Evolutionary conservation across 768 basidiomycete genomes (phyloP), one percentile per base, ranked within the genome.

Genomic region (Strobilomyces dryophilus): DNA sequence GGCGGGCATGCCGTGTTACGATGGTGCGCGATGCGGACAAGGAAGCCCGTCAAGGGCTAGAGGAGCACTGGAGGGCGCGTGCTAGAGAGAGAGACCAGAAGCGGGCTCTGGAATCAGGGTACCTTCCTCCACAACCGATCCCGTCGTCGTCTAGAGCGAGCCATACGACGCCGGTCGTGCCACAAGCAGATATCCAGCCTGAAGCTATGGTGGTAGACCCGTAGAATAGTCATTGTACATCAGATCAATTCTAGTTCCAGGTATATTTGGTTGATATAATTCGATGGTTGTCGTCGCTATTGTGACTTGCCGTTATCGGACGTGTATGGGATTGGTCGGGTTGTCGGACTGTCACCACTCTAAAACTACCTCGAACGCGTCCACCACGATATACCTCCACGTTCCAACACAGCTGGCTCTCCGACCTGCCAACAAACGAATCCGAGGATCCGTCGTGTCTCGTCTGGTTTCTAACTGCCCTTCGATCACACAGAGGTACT

Each of bases 1-100:
- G 82, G 74, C 82, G 80, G 66, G 60, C 71, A 14, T 71, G 66
- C 31, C 74, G 89, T 12, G 53, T 71, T 47, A 61, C 58, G 48
- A 89, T 88, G 85, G 59, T 90, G 35, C 74, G 76, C 54, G 85
- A 85, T 49, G 85, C 84, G 21, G 82, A 83, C 52, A 66, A 57
- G 45, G 74, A 75, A 42, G 83, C 82, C 4, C 59, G 72, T 21
- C 55, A 53, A 17, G 75, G 74, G 46, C 52, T 86, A 50, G 71
- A 74, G 52, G 63, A 64, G 11, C 74, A 77, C 62, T 76, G 65
- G 70, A 62, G 47, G 40, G 63, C 54, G 57, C 65, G 68, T 34
- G 64, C 50, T 36, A 62, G 57, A 51, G 66, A 65, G 51, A 72
- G 69, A 57, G 58, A 57, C 31, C 61, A 67, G 41, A 65, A 7